Evolutionary conservation across 1,284 basidiomycete species (phyloP), one percentile per base, ranked within the genome.

Genomic region (Mycena sp.): DNA sequence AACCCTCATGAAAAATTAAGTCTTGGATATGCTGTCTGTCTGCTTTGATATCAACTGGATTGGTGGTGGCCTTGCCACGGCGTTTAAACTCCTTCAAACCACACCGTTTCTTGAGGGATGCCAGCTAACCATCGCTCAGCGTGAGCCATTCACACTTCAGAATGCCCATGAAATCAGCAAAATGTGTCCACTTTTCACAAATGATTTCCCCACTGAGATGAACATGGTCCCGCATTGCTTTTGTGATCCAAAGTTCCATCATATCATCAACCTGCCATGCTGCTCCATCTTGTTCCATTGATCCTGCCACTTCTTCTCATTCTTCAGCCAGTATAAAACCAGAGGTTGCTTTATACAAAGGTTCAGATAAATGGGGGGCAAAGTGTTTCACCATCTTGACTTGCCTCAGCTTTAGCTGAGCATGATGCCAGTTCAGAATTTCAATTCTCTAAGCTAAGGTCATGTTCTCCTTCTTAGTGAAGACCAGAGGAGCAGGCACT

Each of bases 51-150:
- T 65, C 67, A 16, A 56, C 61, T 6, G 53, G 63, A 61, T 78
- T 61, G 6, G 76, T 74, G 17, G 76, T 76, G 30, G 77, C 77
- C 63, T 81, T 78, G n/a, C 79, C 78, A 71, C 80, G 79, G 16
- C 69, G 49, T 6, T 58, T 29, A 63, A 61, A 62, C 46, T 77
- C 72, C 38, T 70, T 65, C 3, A 81, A 65, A 9, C 73, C 70
- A 58, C 76, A 46, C 10, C 67, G 59, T 25, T 54, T 69, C 30
- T 69, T 73, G 55, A 76, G 75, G 16, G 52, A 52, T 12, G 38
- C n/a, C 40, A 76, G 46, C 76, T 76, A 78, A 9, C 76, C 72
- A 12, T 68, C 46, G n/a, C 46, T 66, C 6, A 69, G 63, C 11
- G 3, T 43, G 10, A 77, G 63, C 23, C 68, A 45, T 50, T 76